Evolutionary conservation across 331 rosid species (phyloP).

Genomic region (Acacia concinna): DNA sequence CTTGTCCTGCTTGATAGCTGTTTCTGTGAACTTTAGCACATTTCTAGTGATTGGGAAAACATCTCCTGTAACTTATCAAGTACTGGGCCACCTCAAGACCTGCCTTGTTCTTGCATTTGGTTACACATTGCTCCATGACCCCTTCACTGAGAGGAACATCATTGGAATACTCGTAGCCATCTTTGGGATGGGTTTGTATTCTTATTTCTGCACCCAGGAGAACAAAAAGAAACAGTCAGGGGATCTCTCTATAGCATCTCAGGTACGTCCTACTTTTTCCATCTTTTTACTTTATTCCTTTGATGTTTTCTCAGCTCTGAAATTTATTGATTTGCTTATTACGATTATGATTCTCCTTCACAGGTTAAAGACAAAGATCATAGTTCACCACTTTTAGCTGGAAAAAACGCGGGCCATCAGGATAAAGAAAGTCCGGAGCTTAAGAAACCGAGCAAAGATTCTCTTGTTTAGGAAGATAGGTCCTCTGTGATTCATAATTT

Average conservation of each 20-base stretch:
- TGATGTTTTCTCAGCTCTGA: background rate
- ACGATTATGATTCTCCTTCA: background rate
- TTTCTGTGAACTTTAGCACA: slow-evolving; percentile 94
- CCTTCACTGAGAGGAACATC: slow-evolving; percentile 91
- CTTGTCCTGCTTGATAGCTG: slow-evolving; percentile 87
- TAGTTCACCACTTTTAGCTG: slow-evolving; percentile 55
- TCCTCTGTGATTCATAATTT: slow-evolving; percentile 24
- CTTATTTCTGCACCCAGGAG: slow-evolving; percentile 86
- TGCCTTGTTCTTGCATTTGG: slow-evolving; percentile 96
- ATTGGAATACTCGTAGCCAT: slow-evolving; percentile 77
- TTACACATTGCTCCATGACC: slow-evolving; percentile 93
- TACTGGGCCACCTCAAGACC: slow-evolving; percentile 93
- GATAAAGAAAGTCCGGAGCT: slow-evolving; percentile 72
- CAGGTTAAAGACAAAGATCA: slow-evolving; percentile 75
- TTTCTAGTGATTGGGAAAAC: slow-evolving; percentile 96
- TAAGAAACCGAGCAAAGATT: slow-evolving; percentile 73
- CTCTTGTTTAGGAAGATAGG: slow-evolving; percentile 61
- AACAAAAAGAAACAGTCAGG: slow-evolving; percentile 68
- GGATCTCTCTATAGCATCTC: slow-evolving; percentile 63
- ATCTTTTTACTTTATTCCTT: slow-evolving; percentile 3
- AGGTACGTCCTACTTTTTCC: slow-evolving; percentile 41
- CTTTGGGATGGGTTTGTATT: slow-evolving; percentile 90
- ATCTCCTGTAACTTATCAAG: slow-evolving; percentile 97
- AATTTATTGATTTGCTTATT: background rate
- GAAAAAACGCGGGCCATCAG: slow-evolving; percentile 55